Evolutionary conservation across 352 stramenopile genomes (phyloP), one percentile per base, ranked within the genome.

Genomic region (Phytopythium kandeliae): DNA sequence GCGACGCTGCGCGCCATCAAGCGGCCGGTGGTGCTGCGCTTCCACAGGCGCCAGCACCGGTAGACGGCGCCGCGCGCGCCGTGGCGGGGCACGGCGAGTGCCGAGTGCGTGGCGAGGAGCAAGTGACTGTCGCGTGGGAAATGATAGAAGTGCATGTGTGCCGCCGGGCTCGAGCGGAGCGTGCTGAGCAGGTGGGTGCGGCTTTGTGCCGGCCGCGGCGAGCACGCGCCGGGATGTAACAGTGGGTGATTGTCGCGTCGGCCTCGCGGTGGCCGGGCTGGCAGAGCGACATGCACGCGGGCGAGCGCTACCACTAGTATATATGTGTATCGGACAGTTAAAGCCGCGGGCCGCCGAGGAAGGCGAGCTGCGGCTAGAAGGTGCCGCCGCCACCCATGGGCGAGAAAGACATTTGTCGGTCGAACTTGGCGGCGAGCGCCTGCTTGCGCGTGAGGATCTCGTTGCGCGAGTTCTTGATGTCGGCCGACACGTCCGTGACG

Each of bases 381-480:
- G 88, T 89, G 34, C 60, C 62, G 46, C 21, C 38, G 43, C 57
- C 44, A 38, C 57, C 55, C 21, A 49, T 45, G 33, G 71, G 78
- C 11, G 80, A 82, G 10, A 65, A 82, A 41, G 74, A 86, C 52
- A 85, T 76, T 43, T 87, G 69, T 38, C 78, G 76, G 33, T 95
- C 85, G 47, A 89, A 95, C 63, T 91, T 80, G 35, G 84, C 84
- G 13, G 84, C 84, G 21, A 95, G 67, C 31, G 78, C 79, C 62
- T 95, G 85, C 57, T 95, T 95, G 69, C 92, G 93, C 57, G 85
- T 95, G 15, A 95, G 53, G 53, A 95, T 95, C 57, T 92, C 80
- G 52, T 92, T 78, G 38, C 82, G 65, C 15, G 85, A 90, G 64
- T 89, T 95, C 60, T 85, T 78, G 28, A 95, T 56, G 54, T 95